Base-by-base conservation (phyloP, 495 filamentous ascomycete genomes). In the Penicillium longicatenatum region DNA sequence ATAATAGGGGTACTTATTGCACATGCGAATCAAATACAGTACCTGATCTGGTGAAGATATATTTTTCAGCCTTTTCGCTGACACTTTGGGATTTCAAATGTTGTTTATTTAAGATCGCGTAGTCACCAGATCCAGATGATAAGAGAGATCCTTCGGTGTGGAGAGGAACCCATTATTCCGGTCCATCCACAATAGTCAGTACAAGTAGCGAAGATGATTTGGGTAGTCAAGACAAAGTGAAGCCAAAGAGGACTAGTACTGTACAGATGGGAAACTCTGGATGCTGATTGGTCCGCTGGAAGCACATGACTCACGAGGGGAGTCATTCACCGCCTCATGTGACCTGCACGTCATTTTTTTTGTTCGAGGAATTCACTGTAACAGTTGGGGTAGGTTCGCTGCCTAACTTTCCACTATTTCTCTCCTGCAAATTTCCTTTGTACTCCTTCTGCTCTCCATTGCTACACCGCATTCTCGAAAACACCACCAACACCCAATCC, bases 341-440 rank as follows among this genome's bases (percentile, higher is more conserved):
- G 31, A 33, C 52, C 52, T 54, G 41, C 52, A 54, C 52, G 52
- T 54, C 52, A 54, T 54, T 54, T 54, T 53, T 54, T 54, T 53
- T 41, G 21, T 41, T 43, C 50, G 17, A 20, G 17, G 10, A 33
- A 42, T 53, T 42, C 12, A 49, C 16, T 31, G 10, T 9, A 24
- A 45, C 42, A 45, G 19, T 9, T 8, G 8, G 46, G 20, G 48
- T 17, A 6, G 48, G 14, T 30, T 45, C 52, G 52, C 52, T 54
- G 52, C 52, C 52, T 41, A n/a, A 48, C 0, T 47, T 14, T 37
- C 35, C 17, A 17, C 19, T 30, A 9, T 17, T 48, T 29, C 24
- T 17, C 30, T 29, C 24, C 17, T 22, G 17, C 30, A 35, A 17
- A 10, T 17, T 49, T 8, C 33, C 5, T n/a, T n/a, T 39, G 10